These are phyloP conservation scores for Ceratocystis lukuohia DNA, from an alignment of 2,329 filamentous ascomycete species.

Conservation along the genomic window DNA sequence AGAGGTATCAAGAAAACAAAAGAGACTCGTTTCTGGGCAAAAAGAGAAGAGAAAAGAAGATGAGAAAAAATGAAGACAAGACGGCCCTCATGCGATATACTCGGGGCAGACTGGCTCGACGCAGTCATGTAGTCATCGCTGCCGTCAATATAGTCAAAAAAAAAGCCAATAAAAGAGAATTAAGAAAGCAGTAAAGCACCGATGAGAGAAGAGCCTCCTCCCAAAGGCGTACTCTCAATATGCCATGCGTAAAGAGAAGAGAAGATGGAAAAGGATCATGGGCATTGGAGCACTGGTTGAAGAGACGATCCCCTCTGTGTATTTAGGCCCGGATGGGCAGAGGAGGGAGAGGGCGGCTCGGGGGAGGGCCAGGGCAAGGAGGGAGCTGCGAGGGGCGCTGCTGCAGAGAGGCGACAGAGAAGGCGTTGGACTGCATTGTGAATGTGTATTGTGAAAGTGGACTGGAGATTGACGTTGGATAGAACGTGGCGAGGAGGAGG, in stretches of 20 bases:
- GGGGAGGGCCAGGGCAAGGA: slow-evolving; percentile 53
- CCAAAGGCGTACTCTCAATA: too few species aligned
- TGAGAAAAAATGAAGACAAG: not conserved
- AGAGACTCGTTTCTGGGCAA: slow-evolving; percentile 7
- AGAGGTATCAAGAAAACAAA: slow-evolving; percentile 8
- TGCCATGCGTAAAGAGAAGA: not conserved
- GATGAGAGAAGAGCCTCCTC: not conserved
- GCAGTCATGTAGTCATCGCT: not conserved
- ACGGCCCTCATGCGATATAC: not conserved
- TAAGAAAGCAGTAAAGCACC: not conserved
- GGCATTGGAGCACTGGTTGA: not conserved
- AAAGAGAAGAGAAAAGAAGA: slow-evolving; percentile 1
- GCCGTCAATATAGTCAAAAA: not conserved
- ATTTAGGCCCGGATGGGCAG: slow-evolving; percentile 46
- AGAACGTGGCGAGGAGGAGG: too few species aligned
- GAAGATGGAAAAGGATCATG: not conserved
- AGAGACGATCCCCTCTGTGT: too few species aligned
- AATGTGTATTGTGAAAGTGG: slow-evolving; percentile 21
- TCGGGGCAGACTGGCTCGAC: not conserved
- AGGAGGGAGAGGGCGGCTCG: slow-evolving; percentile 50
- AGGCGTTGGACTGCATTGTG: slow-evolving; percentile 16
- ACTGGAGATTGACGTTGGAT: too few species aligned
- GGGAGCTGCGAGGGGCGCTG: slow-evolving; percentile 53
- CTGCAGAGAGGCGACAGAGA: slow-evolving; percentile 24
- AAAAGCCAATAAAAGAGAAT: not conserved